A percentile compares a stretch with the other conserved stretches of the same genome.
These are phyloP conservation scores for Citropsis articulata DNA, from an alignment of 345 rosid genomes.

Conservation along the genomic window DNA sequence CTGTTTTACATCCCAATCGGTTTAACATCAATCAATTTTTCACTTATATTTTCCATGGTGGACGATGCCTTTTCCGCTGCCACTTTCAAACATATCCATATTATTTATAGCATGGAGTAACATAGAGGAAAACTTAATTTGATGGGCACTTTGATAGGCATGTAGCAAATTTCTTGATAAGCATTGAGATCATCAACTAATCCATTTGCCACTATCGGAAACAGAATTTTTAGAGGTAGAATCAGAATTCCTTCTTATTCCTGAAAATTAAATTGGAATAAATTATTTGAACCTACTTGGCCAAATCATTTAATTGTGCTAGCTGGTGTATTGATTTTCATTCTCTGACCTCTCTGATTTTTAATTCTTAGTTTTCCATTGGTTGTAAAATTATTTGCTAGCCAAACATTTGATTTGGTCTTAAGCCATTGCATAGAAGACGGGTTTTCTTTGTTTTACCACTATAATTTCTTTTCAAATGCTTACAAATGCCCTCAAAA, in stretches of 20 bases:
- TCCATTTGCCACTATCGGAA: background rate
- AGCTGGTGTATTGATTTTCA: no score
- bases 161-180: background rate
- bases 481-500: background rate
- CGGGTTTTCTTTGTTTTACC: background rate
- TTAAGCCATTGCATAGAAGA: background rate
- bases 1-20: background rate
- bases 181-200: background rate
- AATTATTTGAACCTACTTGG: background rate
- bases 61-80: constrained; percentile 3
- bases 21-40: background rate
- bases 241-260: background rate
- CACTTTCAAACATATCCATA: background rate
- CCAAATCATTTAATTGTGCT: background rate
- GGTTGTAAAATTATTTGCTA: background rate
- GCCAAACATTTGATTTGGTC: background rate
- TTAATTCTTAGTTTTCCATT: background rate
- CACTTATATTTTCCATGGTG: constrained; percentile 1
- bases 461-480: background rate
- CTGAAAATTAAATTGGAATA: background rate
- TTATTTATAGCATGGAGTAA: background rate
- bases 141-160: background rate
- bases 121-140: background rate
- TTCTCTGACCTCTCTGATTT: background rate
- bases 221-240: background rate